Evolutionary conservation across 2,329 filamentous ascomycete species (phyloP), one percentile per base, ranked within the genome.

Genomic region (Sclerotinia nivalis): DNA sequence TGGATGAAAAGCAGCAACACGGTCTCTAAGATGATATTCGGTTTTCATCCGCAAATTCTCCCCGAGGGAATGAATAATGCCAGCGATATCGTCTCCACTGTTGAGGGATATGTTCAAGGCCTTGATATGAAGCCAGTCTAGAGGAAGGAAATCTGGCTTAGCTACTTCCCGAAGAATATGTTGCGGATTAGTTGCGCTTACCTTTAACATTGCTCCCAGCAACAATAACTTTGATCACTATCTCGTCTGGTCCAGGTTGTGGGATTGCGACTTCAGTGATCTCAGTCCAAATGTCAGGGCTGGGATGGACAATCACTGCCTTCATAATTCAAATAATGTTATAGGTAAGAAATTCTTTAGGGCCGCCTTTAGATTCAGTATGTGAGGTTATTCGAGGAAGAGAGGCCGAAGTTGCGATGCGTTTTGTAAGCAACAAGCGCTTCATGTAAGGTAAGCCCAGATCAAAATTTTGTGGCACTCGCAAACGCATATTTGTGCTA

Each of bases 1-100:
- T 71, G 85, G 79, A 68, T 84, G 82, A 67, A 84, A 83, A 1
- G 81, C 82, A 0, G 80, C 81, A 9, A 84, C 83, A 20, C 83
- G 80, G 66, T 84, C 83, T 28, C 83, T 83, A 25, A 70, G 72
- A 47, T 74, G 75, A 70, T 77, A 86, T 37, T 73, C 70, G 64
- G 78, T 81, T 15, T 15, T 55, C 8, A n/a, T 15, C 25, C 18
- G 22, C 2, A 86, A 84, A 49, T 82, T 78, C n/a, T 78, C 72
- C 15, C 85, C 85, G 28, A 85, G 80, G 60, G 79, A 77, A 72
- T 85, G 80, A 25, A 87, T 78, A 58, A 81, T 81, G 40, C 81
- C 76, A 34, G 74, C 74, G 37, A 78, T 72, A 62, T 77, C 76
- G 68, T 78, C 76, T n/a, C 75, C 75, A 22, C 69, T 70, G 58